A percentile compares a stretch with the other conserved stretches of the same genome.
These are phyloP conservation scores for Gardenia jasminoides DNA, from an alignment of 257 asterid species.

Conservation along the genomic window DNA sequence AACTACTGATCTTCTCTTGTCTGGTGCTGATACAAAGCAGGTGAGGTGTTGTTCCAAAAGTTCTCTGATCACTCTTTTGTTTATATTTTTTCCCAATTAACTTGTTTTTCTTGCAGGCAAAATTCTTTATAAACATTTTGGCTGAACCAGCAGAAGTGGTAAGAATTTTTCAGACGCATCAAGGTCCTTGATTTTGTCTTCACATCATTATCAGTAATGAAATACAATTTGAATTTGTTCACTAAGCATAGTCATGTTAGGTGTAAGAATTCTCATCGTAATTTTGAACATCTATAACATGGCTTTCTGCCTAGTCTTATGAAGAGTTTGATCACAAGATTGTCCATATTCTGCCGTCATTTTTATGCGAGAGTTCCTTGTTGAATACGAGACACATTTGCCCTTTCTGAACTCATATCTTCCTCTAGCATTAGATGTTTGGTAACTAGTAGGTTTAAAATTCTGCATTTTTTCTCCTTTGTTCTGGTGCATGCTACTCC, in stretches of 20 bases:
- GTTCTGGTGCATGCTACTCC: not conserved
- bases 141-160: slow-evolving; percentile 98
- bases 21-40: slow-evolving; percentile 94
- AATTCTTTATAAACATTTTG: slow-evolving; percentile 91
- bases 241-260: no score
- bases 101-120: slow-evolving; percentile 60
- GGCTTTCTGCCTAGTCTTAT: not conserved
- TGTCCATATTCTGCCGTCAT: not conserved
- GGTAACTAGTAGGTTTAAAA: not conserved
- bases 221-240: not conserved
- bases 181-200: not conserved
- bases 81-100: not conserved
- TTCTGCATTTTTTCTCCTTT: not conserved
- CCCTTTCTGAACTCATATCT: not conserved
- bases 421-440: not conserved
- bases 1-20: slow-evolving; percentile 95
- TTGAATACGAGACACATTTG: not conserved
- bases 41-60: slow-evolving; percentile 25
- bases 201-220: not conserved
- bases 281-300: not conserved
- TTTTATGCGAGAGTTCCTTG: not conserved
- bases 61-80: slow-evolving; percentile 5
- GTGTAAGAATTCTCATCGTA: not conserved
- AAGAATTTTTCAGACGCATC: slow-evolving; percentile 8
- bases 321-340: not conserved